Evolutionary conservation across 2,329 filamentous ascomycete genomes (phyloP).

Genomic region (Pestalotiopsis sp.): DNA sequence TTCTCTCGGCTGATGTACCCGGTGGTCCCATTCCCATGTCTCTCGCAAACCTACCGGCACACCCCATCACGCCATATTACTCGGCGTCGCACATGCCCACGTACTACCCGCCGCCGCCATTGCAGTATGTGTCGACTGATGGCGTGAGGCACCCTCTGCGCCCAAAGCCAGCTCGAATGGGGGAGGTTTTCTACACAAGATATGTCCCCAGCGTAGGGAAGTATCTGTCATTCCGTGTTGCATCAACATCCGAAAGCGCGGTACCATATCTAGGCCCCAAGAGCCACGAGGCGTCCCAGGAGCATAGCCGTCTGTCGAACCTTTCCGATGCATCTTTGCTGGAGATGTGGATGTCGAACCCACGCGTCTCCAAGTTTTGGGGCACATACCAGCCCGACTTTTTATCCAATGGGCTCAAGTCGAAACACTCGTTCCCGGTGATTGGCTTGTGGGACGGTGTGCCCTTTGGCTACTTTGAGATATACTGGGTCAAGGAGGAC

Average conservation of each 20-base stretch:
- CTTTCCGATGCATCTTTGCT: constrained; percentile 64
- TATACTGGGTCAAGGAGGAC: constrained; percentile 98
- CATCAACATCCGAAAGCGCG: constrained; percentile 67
- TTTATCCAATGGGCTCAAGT: constrained; percentile 65
- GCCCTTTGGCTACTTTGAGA: constrained; percentile 95
- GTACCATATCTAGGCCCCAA: constrained; percentile 66
- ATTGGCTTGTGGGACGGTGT: constrained; percentile 94
- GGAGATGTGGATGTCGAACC: constrained; percentile 85
- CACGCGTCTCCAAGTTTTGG: constrained; percentile 86
- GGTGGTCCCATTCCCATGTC: constrained; percentile 40
- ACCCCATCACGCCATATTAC: constrained; percentile 70
- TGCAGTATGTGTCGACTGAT: constrained; percentile 80
- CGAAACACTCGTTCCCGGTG: constrained; percentile 80
- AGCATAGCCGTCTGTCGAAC: constrained; percentile 42
- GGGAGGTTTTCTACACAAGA: constrained; percentile 87
- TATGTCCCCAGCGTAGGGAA: constrained; percentile 81
- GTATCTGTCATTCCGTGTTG: constrained; percentile 87
- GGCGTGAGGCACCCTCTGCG: constrained; percentile 83
- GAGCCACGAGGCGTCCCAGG: constrained; percentile 38
- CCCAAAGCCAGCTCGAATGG: constrained; percentile 86
- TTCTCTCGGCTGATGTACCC: constrained; percentile 36
- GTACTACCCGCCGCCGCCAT: constrained; percentile 82
- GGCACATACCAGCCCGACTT: constrained; percentile 69
- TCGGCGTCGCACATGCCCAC: constrained; percentile 86
- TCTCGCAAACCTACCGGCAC: constrained; percentile 35